Evolutionary conservation across 768 basidiomycete genomes (phyloP), one percentile per base, ranked within the genome.

Genomic region (Pulveroboletus sp.): DNA sequence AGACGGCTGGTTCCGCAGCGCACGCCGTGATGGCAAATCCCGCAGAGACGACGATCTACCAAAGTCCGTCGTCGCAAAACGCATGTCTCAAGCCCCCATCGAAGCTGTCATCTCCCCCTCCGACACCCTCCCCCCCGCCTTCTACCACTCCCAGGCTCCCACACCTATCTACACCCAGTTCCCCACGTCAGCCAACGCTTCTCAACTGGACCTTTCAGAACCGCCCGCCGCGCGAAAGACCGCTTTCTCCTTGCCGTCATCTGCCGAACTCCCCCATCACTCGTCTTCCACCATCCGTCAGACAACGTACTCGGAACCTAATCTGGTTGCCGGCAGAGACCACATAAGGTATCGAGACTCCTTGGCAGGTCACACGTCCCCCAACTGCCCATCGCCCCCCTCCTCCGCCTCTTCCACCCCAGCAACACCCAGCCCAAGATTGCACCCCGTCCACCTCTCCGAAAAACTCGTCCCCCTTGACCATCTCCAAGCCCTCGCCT

Each of bases 1-100:
- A 35, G 84, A 86, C 29, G 86, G 85, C 16, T 82, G 83, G 76
- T 91, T 90, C 69, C 78, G 78, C 61, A 87, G 85, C 65, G 87
- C 89, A 40, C 82, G 88, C 41, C 75, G 83, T 45, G 81, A 78
- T 53, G 87, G 87, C 43, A 67, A 70, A 59, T 65, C 69, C 45
- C 67, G 67, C 25, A 64, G 60, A 61, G 74, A 55, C 37, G 72
- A 57, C 31, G 68, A 69, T 68, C 72, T 59, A 66, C 77, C 63
- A 69, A 80, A 55, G 75, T 80, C 60, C 69, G 75, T 69, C 72
- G 77, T 70, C 51, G 56, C 66, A 65, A 58, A 72, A 64, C 50
- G 64, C 62, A 57, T 61, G 61, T 54, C 64, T 53, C 50, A 69
- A 62, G 47, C 65, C 10, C 65, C 60, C 33, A 65, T 69, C 55